Base-by-base conservation (phyloP, 441 rosid species). In the Syzygium malaccense region DNA sequence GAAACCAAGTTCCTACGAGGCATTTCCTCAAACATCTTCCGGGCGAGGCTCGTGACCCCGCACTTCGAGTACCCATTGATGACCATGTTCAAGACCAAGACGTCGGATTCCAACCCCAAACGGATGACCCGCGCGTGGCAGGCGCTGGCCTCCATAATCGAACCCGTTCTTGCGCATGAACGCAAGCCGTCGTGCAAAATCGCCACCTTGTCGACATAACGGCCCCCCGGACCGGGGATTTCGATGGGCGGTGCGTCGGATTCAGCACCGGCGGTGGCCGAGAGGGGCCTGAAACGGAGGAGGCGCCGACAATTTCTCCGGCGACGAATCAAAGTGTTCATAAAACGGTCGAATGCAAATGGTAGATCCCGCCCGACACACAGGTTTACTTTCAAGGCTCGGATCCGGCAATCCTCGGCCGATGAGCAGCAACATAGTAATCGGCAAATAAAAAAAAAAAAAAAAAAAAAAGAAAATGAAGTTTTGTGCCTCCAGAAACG, bases 1-100 rank as follows among this genome's bases (percentile, higher is more conserved):
- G 98, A 95, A 91, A 96, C 98, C 86, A 93, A 55, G 92, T 93
- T 94, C 95, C 95, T 91, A 1, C 90, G 91, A 62, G 92, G 93
- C 95, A 95, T 96, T 92, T 91, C 57, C 89, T 96, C 98, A 86
- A 98, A 98, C 95, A 95, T 92, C 55, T 91, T 94, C 75, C 98
- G 95, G 8, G 97, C 96, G 84, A 14, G 64, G 1, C 86, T 88
- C 33, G 88, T 54, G 51, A 89, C 90, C 18, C 94, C 95, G 54
- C 98, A 93, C 87, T 95, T 95, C 0, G 93, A 89, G 56, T 95
- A 98, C 91, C 87, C 8, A 26, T 93, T 94, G 3, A 95, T 90
- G 53, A 97, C 90, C 88, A 97, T 92, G 88, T 98, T 95, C 17
- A 91, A 95, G 0, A 96, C 91, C 32, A 92, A 60, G 32, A 93